Evolutionary conservation across 2,329 filamentous ascomycete genomes (phyloP).

Genomic region (Monosporascus sp.): DNA sequence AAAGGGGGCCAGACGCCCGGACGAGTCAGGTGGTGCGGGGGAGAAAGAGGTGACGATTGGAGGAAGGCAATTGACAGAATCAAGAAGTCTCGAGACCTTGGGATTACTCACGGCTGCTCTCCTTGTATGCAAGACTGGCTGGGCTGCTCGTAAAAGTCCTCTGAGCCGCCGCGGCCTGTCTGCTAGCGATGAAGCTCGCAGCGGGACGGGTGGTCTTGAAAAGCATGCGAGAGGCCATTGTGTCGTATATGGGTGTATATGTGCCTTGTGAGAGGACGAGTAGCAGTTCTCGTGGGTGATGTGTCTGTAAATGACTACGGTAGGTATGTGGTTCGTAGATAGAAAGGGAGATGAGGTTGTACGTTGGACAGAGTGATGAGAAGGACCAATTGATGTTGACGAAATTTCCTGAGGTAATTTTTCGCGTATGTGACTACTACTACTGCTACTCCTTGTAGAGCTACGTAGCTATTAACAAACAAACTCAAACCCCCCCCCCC

Average conservation of each 20-base stretch:
- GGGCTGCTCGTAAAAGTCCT: constrained; percentile 20
- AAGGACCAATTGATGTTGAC: too few relatives aligned
- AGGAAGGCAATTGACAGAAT: too few relatives aligned
- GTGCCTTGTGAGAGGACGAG: not conserved
- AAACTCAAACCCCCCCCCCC: too few relatives aligned
- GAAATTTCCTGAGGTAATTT: too few relatives aligned
- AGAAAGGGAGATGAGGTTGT: not conserved
- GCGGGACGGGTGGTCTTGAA: constrained; percentile 18
- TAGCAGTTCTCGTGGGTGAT: not conserved
- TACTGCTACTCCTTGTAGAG: too few relatives aligned
- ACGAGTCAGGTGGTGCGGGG: not conserved
- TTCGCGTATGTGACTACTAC: too few relatives aligned
- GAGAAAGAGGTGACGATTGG: not conserved
- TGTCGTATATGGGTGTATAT: not conserved
- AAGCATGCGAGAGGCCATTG: constrained; percentile 28
- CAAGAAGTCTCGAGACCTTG: not conserved
- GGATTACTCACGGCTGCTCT: constrained; percentile 18
- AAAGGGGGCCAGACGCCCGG: not conserved
- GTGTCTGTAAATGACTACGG: not conserved
- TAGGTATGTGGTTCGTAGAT: not conserved
- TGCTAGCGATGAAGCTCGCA: constrained; percentile 16
- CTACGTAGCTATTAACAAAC: too few relatives aligned
- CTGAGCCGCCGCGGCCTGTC: constrained; percentile 16
- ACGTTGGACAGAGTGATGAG: not conserved
- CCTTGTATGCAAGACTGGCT: constrained; percentile 20